Evolutionary conservation across 2,329 filamentous ascomycete genomes (phyloP), one percentile per base, ranked within the genome.

Genomic region (Diaporthe humulicola): DNA sequence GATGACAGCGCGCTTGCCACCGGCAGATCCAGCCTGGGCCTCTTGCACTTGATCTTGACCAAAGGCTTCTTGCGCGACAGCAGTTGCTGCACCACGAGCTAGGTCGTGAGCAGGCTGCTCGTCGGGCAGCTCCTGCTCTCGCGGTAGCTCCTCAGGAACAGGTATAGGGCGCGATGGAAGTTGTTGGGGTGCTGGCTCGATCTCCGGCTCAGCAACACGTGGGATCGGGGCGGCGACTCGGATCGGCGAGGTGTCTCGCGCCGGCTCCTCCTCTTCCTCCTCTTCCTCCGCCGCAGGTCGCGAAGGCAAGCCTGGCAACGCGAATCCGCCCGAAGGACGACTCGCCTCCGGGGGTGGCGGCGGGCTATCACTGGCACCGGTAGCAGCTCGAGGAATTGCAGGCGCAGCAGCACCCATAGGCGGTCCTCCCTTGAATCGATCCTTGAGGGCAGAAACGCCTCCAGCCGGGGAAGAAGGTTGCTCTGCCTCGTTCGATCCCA

Each of bases 211-310:
- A 4, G 88, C 86, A 70, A 88, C 90, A 74, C 94, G 93, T 69
- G 91, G 88, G 73, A 98, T 93, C 4, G 97, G 97, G 84, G 96
- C 93, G 19, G 96, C 95, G 78, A 98, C 90, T 67, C 93, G 94
- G 76, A 97, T 93, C 9, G 96, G 96, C 1, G 95, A 98, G 61
- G 87, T 86, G 64, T 92, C 89, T 73, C 89, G 89, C 76, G 88
- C 78, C 77, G 90, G 88, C 70, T 90, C 87, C 50, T 89, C 85
- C 71, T 92, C 90, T 48, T 88, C 85, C 74, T 92, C 89, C 74
- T 91, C 87, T 28, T 90, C 86, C 10, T 90, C 89, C 15, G 86
- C 84, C 36, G 88, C 85, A 57, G 88, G 87, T 67, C 91, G 89
- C 75, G 88, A 88, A 28, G 94, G 91, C 40, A 97, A 88, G 8